A percentile compares a stretch with the other conserved stretches of the same genome.
Evolutionary conservation across 2,329 filamentous ascomycete species (phyloP).

Genomic region (Pestalotiopsis sp.): DNA sequence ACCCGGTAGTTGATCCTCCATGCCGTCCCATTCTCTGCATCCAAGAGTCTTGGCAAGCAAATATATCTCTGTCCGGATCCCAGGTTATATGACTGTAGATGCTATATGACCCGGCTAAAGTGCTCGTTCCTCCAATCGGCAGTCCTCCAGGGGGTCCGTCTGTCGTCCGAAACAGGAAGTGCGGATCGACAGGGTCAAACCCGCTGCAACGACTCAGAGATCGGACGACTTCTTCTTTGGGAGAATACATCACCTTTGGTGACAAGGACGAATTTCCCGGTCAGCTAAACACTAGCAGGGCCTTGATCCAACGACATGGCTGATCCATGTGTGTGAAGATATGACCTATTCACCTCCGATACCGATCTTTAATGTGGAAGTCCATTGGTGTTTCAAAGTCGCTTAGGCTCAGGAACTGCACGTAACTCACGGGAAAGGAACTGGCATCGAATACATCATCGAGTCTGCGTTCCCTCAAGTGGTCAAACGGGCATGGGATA

Average conservation of each 20-base stretch:
- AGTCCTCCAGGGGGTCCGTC: background rate
- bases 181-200: background rate
- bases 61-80: too few relatives aligned
- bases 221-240: background rate
- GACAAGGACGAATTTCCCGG: background rate
- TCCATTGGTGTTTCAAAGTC: too few relatives aligned
- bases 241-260: background rate
- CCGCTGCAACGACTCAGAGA: background rate
- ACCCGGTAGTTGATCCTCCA: too few relatives aligned
- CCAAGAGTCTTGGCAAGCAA: too few relatives aligned
- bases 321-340: too few relatives aligned
- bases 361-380: too few relatives aligned
- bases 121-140: background rate
- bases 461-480: background rate
- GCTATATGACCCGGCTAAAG: constrained; percentile 5
- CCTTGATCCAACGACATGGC: background rate
- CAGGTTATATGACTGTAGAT: background rate
- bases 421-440: too few relatives aligned
- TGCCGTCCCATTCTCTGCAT: too few relatives aligned
- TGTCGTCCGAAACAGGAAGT: background rate
- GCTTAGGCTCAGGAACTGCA: too few relatives aligned
- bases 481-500: background rate
- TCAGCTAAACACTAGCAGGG: background rate
- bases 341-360: too few relatives aligned
- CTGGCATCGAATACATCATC: too few relatives aligned